Conservation (phyloP, 1,284 basidiomycete species). For the Ustanciosporium gigantosporum region DNA sequence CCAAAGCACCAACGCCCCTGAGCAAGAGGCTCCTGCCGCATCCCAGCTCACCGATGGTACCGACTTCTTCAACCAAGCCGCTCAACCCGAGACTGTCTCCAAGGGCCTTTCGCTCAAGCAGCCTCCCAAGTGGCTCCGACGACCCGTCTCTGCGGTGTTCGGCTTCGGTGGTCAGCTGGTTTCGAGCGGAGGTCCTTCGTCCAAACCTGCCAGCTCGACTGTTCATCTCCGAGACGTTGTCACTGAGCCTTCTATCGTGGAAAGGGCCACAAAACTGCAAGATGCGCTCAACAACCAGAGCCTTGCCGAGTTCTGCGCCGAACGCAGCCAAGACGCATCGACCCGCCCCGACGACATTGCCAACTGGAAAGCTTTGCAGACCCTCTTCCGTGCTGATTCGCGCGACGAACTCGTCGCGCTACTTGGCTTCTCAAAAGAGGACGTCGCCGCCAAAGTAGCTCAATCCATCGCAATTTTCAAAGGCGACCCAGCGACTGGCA, state of each 20-base stretch:
- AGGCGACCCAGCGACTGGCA: too few relatives aligned
- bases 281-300: slow-evolving; percentile 68
- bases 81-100: slow-evolving; percentile 62
- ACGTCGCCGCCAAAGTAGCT: slow-evolving; percentile 77
- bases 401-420: slow-evolving; percentile 86
- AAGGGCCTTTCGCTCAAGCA: slow-evolving; percentile 64
- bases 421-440: slow-evolving; percentile 88
- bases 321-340: slow-evolving; percentile 45
- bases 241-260: slow-evolving; percentile 77
- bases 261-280: slow-evolving; percentile 75
- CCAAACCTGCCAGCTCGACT: slow-evolving; percentile 60
- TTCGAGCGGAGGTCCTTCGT: slow-evolving; percentile 63
- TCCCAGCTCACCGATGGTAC: slow-evolving; percentile 69
- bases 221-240: slow-evolving; percentile 62
- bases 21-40: slow-evolving; percentile 45
- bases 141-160: slow-evolving; percentile 80
- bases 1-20: slow-evolving; percentile 78
- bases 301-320: slow-evolving; percentile 54
- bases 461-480: slow-evolving; percentile 76
- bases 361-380: slow-evolving; percentile 82
- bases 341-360: slow-evolving; percentile 63
- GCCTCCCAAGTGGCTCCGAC: slow-evolving; percentile 91
- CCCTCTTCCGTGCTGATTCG: slow-evolving; percentile 85
- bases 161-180: slow-evolving; percentile 89
- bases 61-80: slow-evolving; percentile 75